Conservation (phyloP, 306 rosid genomes). For the Erythrophleum fordii region DNA sequence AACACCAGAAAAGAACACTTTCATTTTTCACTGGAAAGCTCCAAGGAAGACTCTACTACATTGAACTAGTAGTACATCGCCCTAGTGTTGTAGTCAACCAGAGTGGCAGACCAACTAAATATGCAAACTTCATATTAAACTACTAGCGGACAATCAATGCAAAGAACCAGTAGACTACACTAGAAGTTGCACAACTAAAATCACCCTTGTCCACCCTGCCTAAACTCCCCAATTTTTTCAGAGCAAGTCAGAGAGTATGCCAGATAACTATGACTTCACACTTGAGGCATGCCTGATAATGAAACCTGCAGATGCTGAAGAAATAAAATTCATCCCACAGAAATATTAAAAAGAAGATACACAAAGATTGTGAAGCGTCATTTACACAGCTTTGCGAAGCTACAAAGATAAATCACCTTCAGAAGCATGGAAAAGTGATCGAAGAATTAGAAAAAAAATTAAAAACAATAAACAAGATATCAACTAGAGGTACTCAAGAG, state of each 20-base stretch:
- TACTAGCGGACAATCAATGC: neutral
- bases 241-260: neutral
- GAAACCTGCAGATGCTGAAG: neutral
- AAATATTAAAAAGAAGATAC: neutral
- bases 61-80: neutral
- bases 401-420: neutral
- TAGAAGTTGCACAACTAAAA: neutral
- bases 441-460: neutral
- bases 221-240: neutral
- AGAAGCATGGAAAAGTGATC: neutral
- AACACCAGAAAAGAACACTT: no score
- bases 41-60: no score
- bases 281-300: neutral
- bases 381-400: no score
- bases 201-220: no score
- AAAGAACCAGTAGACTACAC: neutral
- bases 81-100: neutral
- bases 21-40: no score
- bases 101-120: neutral
- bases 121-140: neutral
- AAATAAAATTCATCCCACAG: neutral
- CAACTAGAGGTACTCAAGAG: neutral
- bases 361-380: neutral
- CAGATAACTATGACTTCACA: neutral
- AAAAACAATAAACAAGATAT: neutral